These are phyloP conservation scores for Linnemannia schmuckeri DNA, from an alignment of 192 early-diverging fungal genomes.

Conservation along the genomic window DNA sequence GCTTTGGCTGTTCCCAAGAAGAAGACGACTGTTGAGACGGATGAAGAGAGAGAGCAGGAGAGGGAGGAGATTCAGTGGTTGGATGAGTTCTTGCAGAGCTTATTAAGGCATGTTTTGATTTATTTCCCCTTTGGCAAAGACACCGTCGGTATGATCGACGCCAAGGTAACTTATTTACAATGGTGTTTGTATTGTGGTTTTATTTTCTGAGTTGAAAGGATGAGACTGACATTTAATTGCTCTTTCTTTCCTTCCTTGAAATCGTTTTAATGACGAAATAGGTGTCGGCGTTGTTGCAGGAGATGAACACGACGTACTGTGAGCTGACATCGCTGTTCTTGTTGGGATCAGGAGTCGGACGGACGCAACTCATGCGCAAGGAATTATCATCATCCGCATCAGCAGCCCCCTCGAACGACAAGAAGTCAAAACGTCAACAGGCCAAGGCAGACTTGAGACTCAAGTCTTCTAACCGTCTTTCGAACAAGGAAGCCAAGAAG, in stretches of 20 bases:
- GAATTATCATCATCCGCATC: not conserved
- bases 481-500: conserved; percentile 44
- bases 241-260: conserved; percentile 2
- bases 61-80: conserved; percentile 55
- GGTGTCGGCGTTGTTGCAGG: conserved; percentile 67
- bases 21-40: conserved; percentile 23
- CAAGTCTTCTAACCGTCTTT: conserved; percentile 27
- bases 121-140: conserved; percentile 84
- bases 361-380: conserved; percentile 31
- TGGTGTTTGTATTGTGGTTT: not conserved
- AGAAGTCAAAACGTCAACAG: conserved; percentile 1
- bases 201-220: not conserved
- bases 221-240: not conserved
- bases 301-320: conserved; percentile 80
- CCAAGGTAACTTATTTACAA: conserved; percentile 60
- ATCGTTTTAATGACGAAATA: conserved; percentile 24
- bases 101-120: conserved; percentile 77
- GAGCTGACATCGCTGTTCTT: conserved; percentile 74
- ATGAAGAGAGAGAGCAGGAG: conserved; percentile 39
- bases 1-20: conserved; percentile 36
- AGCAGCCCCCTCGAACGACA: not conserved
- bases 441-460: conserved; percentile 4
- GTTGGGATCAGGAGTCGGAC: conserved; percentile 55
- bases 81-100: conserved; percentile 63
- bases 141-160: conserved; percentile 59